Evolutionary conservation across 2,329 filamentous ascomycete genomes (phyloP), one percentile per base, ranked within the genome.

Genomic region (Phialemoniopsis sp.): DNA sequence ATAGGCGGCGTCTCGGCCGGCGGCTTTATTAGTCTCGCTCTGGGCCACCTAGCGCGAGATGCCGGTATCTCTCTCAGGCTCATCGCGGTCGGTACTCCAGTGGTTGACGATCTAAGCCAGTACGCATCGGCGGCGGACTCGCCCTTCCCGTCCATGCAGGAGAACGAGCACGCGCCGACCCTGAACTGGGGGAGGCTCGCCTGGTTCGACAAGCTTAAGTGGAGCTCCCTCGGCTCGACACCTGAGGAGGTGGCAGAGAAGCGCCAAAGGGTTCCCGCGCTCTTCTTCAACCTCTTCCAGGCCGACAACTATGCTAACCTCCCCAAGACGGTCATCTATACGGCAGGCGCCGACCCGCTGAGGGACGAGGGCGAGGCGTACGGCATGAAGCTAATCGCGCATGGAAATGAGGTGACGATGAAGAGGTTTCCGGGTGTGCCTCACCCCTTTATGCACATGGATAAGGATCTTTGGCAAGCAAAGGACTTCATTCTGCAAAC

Each of bases 371-470:
- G 68, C 3, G 69, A 73, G 52, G 62, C 62, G 1, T 73, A 73
- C 43, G 70, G 56, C 0, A 50, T 52, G 45, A 58, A 62, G 46
- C 46, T 73, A 40, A 51, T 67, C 9, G 59, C 65, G 43, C 53
- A 56, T n/a, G 70, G 70, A 3, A 66, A 64, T 42, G 61, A 68
- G 46, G 68, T 73, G 17, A 64, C 62, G 2, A 44, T 67, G 42
- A 66, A 64, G 49, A 52, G 69, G n/a, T 73, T 71, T 44, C 46
- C 54, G 2, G 69, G 69, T 1, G 64, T 70, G 26, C 70, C 70
- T 9, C 70, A 74, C 44, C 66, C 65, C 1, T 74, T 73, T 46
- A 68, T 69, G 66, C 67, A 71, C 47, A 70, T 71, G 67, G 66
- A 34, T 34, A 18, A 15, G n/a, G 32, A 15, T 18, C 16, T 34